Conservation (phyloP, 2,329 filamentous ascomycete species). For the Exophiala dermatitidis region DNA sequence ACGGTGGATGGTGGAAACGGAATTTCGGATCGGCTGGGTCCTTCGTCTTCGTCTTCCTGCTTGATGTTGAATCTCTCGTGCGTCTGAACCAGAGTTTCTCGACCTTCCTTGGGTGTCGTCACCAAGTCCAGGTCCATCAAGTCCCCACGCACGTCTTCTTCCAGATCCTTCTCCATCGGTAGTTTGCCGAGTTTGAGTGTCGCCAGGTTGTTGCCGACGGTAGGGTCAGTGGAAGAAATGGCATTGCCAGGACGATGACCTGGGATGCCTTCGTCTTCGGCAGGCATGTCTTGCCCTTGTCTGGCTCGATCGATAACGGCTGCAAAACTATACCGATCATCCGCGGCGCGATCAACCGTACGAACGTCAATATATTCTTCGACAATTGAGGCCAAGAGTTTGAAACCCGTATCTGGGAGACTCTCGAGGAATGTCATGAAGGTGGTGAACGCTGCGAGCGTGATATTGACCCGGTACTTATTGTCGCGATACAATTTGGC, state of each 20-base stretch:
- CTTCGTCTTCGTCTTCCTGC: constrained; percentile 80
- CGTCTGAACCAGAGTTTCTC: constrained; percentile 70
- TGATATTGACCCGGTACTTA: constrained; percentile 87
- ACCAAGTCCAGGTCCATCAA: constrained; percentile 77
- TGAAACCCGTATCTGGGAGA: constrained; percentile 74
- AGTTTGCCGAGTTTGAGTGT: constrained; percentile 71
- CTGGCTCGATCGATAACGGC: constrained; percentile 51
- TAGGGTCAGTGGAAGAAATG: constrained; percentile 51
- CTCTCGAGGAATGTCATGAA: constrained; percentile 83
- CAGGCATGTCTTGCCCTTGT: constrained; percentile 51
- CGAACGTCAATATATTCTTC: constrained; percentile 53
- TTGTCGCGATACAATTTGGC: constrained; percentile 75
- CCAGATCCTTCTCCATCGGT: constrained; percentile 73
- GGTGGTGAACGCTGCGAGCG: constrained; percentile 71
- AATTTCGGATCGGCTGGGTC: constrained; percentile 67
- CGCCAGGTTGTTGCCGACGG: constrained; percentile 49
- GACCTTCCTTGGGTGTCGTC: constrained; percentile 63
- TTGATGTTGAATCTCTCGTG: constrained; percentile 77
- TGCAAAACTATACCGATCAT: constrained; percentile 54
- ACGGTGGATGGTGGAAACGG: constrained; percentile 83
- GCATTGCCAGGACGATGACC: constrained; percentile 60
- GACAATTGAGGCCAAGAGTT: constrained; percentile 68
- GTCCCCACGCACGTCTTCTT: constrained; percentile 79
- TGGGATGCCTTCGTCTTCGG: constrained; percentile 62
- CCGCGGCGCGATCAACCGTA: constrained; percentile 52